A percentile compares a stretch with the other conserved stretches of the same genome.
Evolutionary conservation across 2,329 filamentous ascomycete species (phyloP).

Genomic region (Phymatotrichopsis omnivora): DNA sequence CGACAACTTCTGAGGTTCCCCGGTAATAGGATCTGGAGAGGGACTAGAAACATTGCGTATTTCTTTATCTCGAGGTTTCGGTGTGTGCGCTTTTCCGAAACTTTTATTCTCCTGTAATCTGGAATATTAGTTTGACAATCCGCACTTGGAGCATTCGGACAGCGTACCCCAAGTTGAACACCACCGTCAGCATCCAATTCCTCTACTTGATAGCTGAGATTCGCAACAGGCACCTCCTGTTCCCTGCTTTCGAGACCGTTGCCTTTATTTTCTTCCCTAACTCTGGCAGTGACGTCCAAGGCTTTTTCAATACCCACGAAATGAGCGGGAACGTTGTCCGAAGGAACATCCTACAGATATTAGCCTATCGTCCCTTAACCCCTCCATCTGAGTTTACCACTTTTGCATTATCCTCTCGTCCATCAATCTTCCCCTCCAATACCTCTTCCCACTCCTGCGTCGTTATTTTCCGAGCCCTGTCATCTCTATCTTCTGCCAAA

Average conservation of each 20-base stretch:
- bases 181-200: not conserved
- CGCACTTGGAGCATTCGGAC: too few species aligned
- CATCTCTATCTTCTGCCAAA: not conserved
- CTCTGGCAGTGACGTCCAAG: not conserved
- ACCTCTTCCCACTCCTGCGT: not conserved
- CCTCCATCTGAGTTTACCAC: not conserved
- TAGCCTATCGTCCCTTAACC: not conserved
- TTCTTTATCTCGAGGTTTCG: not conserved
- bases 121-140: too few species aligned
- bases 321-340: too few species aligned
- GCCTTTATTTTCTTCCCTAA: too few species aligned
- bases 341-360: too few species aligned
- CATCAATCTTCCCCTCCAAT: not conserved
- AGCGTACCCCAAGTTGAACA: conserved; percentile 4
- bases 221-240: not conserved
- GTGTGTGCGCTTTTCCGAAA: not conserved
- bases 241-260: too few species aligned
- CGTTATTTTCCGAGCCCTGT: not conserved
- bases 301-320: conserved; percentile 4
- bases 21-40: conserved; percentile 21
- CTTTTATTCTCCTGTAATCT: too few species aligned
- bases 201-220: not conserved
- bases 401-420: not conserved
- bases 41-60: not conserved
- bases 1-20: conserved; percentile 5